Evolutionary conservation across 208 protist genomes (phyloP).

Genomic region (Wallacemonas sp.): DNA sequence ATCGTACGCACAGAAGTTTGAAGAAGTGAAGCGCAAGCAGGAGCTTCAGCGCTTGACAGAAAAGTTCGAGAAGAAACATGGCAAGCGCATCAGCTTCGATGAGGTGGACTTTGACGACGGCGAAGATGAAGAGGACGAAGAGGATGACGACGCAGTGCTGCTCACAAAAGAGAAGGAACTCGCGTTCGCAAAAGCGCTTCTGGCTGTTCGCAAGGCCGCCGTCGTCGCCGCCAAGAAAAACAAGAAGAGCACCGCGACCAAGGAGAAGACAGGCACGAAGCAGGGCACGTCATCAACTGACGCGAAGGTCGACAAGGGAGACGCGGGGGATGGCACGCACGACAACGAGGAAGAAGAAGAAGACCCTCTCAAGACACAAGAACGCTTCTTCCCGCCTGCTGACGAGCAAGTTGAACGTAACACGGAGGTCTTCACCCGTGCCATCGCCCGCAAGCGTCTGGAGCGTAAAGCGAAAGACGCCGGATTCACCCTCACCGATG

Average conservation of each 20-base stretch:
- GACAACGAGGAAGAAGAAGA: conserved; percentile 10
- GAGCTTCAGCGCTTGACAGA: conserved; percentile 83
- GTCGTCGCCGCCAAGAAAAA: conserved; percentile 22
- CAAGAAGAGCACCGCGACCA: conserved; percentile 11
- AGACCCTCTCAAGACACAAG: conserved; percentile 15
- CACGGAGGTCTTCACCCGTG: conserved; percentile 49
- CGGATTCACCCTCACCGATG: conserved; percentile 75
- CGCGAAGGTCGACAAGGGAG: too few relatives aligned
- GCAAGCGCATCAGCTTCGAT: conserved; percentile 11
- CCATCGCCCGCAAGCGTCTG: conserved; percentile 41
- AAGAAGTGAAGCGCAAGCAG: conserved; percentile 88
- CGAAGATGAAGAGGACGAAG: conserved; percentile 64
- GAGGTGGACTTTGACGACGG: conserved; percentile 36
- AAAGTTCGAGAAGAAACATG: conserved; percentile 75
- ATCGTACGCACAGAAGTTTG: conserved; percentile 80
- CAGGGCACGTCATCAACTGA: too few relatives aligned
- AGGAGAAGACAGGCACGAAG: conserved; percentile 33
- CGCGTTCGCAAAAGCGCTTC: conserved; percentile 77
- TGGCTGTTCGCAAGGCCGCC: conserved; percentile 71
- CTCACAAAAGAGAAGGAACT: conserved; percentile 81
- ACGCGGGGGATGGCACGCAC: too few relatives aligned
- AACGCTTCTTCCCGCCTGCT: conserved; percentile 68
- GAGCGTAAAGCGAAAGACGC: conserved; percentile 19
- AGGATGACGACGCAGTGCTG: conserved; percentile 82
- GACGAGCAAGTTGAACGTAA: conserved; percentile 77